These are phyloP conservation scores for Serendipita sp. DNA, from an alignment of 768 basidiomycete genomes.

Conservation along the genomic window DNA sequence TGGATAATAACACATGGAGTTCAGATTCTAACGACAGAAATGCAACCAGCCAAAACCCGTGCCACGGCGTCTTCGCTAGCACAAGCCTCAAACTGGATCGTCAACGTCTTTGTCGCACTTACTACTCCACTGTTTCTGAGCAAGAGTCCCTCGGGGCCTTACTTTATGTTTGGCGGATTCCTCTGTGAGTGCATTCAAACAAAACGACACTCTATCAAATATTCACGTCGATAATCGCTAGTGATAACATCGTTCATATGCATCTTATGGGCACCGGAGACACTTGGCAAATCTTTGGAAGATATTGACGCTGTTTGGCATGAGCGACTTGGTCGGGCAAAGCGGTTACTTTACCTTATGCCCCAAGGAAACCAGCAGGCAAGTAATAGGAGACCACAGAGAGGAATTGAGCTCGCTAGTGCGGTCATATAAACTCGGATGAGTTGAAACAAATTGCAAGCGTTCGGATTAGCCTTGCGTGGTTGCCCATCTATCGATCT, in stretches of 20 bases:
- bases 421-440: too few relatives aligned
- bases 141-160: slow-evolving; percentile 29
- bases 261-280: slow-evolving; percentile 28
- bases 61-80: slow-evolving; percentile 28
- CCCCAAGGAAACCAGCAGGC: too few relatives aligned
- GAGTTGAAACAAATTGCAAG: too few relatives aligned
- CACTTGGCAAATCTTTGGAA: slow-evolving; percentile 30
- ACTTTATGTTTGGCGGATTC: slow-evolving; percentile 31
- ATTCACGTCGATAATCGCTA: slow-evolving; percentile 12
- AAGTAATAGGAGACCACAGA: too few relatives aligned
- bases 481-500: too few relatives aligned
- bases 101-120: slow-evolving; percentile 31
- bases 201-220: background rate
- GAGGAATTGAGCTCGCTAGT: too few relatives aligned
- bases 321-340: background rate
- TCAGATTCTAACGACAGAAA: slow-evolving; percentile 30
- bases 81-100: slow-evolving; percentile 29
- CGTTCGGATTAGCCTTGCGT: too few relatives aligned
- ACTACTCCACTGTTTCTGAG: slow-evolving; percentile 33
- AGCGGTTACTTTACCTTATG: background rate
- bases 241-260: slow-evolving; percentile 26
- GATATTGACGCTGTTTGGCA: slow-evolving; percentile 24
- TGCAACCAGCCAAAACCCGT: slow-evolving; percentile 33
- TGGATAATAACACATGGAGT: slow-evolving; percentile 12
- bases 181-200: slow-evolving; percentile 7